Evolutionary conservation across 192 early-diverging fungal species (phyloP).

Genomic region (Coemansia sp.): DNA sequence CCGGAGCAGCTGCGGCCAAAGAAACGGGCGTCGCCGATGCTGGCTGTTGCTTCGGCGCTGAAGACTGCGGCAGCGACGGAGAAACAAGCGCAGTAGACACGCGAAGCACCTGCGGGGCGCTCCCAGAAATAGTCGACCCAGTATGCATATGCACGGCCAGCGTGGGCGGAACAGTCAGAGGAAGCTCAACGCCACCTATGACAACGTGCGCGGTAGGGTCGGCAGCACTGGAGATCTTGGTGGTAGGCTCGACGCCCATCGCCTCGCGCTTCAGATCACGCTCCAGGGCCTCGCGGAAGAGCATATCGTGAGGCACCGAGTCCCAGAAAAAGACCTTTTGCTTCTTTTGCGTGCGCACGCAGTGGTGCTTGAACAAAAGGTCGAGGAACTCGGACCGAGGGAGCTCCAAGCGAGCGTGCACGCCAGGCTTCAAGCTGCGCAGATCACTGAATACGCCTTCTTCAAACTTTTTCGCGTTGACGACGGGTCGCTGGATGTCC

Average conservation of each 20-base stretch:
- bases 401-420: slow-evolving; percentile 92
- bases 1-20: neutral
- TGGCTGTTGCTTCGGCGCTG: neutral
- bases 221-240: slow-evolving; percentile 38
- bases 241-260: slow-evolving; percentile 83
- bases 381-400: slow-evolving; percentile 93
- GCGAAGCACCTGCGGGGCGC: neutral
- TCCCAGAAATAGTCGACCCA: neutral
- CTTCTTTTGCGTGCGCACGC: slow-evolving; percentile 98
- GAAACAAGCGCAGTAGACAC: slow-evolving; percentile 27
- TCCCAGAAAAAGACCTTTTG: slow-evolving; percentile 99
- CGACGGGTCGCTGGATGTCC: slow-evolving; percentile 84
- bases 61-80: neutral
- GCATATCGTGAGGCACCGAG: slow-evolving; percentile 90
- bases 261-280: slow-evolving; percentile 95
- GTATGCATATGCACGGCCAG: slow-evolving; percentile 38
- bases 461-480: slow-evolving; percentile 95
- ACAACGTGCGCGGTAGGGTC: slow-evolving; percentile 41
- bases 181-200: slow-evolving; percentile 54
- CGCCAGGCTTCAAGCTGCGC: slow-evolving; percentile 92
- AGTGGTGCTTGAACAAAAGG: slow-evolving; percentile 93
- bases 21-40: neutral
- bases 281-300: slow-evolving; percentile 96
- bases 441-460: slow-evolving; percentile 98
- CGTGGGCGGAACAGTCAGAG: slow-evolving; percentile 53